Conservation (phyloP, 129 eudicot genomes). For the Chrysanthemum lavandulifolium region DNA sequence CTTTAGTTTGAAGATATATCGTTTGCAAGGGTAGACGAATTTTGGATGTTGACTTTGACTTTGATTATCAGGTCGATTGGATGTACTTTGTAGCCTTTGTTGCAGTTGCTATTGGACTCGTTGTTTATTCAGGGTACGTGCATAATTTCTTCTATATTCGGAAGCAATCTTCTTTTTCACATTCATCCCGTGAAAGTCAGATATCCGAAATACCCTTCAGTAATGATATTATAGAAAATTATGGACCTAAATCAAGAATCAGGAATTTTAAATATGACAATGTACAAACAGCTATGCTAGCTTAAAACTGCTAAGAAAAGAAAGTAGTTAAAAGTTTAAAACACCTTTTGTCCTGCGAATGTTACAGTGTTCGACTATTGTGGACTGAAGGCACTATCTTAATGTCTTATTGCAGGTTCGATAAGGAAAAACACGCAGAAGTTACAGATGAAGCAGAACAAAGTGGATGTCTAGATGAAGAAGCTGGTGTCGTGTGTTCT, state of each 20-base stretch:
- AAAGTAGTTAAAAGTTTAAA: too few relatives aligned
- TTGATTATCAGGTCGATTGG: conserved; percentile 77
- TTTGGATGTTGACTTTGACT: conserved; percentile 15
- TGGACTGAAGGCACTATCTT: background rate
- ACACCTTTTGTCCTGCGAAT: too few relatives aligned
- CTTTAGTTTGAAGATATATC: too few relatives aligned
- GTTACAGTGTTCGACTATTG: too few relatives aligned
- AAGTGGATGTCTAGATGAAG: conserved; percentile 56
- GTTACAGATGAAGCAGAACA: conserved; percentile 45
- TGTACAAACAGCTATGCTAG: too few relatives aligned
- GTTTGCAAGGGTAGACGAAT: background rate
- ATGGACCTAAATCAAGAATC: too few relatives aligned
- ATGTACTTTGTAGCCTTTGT: conserved; percentile 87
- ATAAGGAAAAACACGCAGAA: conserved; percentile 45
- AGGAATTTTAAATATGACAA: too few relatives aligned
- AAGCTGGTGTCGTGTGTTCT: conserved; percentile 18
- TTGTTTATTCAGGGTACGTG: conserved; percentile 78
- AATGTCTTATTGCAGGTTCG: conserved; percentile 42
- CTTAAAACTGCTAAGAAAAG: too few relatives aligned
- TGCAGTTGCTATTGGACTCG: conserved; percentile 72
- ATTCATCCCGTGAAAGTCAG: background rate
- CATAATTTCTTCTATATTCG: conserved; percentile 11
- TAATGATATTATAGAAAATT: background rate
- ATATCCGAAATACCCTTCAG: conserved; percentile 1
- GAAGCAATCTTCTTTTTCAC: background rate